Base-by-base conservation (phyloP, 345 rosid genomes). In the Syzygium grande region DNA sequence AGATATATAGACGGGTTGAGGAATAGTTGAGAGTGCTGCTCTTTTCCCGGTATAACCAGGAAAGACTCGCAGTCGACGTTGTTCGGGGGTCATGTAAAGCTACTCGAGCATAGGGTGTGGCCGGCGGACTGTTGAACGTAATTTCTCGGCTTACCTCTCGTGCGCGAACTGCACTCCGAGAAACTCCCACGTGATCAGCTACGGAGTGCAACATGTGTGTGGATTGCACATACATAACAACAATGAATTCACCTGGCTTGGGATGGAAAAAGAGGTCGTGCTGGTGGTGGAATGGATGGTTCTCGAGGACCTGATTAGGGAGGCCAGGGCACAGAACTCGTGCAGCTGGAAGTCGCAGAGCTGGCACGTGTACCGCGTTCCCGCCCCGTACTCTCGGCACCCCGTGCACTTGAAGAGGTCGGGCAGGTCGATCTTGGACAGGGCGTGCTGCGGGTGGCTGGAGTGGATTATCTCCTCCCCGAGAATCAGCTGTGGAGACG, bases 341-440 rank as follows among this genome's bases (percentile, higher is more conserved):
- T 97, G 99, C 9, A 97, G 90, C 92, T 95, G 96, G 87, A 92
- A 97, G 84, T 96, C 92, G n/a, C 99, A 97, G n/a, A 87, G 92
- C 56, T 85, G 92, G 90, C 99, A 97, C 23, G 92, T 87, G 89
- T 91, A 96, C 85, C 96, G 90, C 86, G 88, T 93, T 41, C 99
- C 98, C 10, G 99, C 91, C 34, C 99, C 99, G 25, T 93, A 90
- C 86, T 97, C 99, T 85, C 92, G 96, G 92, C 98, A 96, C 34
- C 96, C 96, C 4, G 93, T 88, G 87, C 99, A 96, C 11, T 91
- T 95, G 89, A 93, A 97, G 17, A 91, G 92, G 77, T 97, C 97
- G 0, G 93, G 92, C 84, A 93, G 86, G 46, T 92, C 87, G 41
- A 92, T 89, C 86, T 89, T 92, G 21, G 89, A 89, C 25, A 96